Base-by-base conservation (phyloP, 106 monocot genomes). In the Alisma plantagoaquatica region DNA sequence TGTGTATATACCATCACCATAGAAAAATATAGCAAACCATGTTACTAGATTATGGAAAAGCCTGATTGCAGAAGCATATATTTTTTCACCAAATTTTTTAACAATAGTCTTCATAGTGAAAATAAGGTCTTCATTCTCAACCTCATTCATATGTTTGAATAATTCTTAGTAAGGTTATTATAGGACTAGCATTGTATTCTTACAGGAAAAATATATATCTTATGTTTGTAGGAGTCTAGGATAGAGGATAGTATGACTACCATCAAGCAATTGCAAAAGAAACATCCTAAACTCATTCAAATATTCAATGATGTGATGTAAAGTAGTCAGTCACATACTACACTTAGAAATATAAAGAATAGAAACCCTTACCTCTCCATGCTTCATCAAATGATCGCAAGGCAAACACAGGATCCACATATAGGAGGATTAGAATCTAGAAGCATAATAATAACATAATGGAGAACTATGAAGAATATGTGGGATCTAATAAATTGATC, bases 61-160 rank as follows among this genome's bases (percentile, higher is more conserved):
- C 2, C 96, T 89, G 66, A 89, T 29, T 60, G 96, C 96, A 79
- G 84, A 98, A 21, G 96, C 84, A 27, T 88, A 80, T 84, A 98
- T 98, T 71, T 98, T 89, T 69, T 98, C 96, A 68, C 96, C 96
- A 78, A 98, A 98, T 60, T 89, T 98, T 60, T 89, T 89, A 33
- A 98, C 96, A 49, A 98, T 82, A 2, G 96, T 89, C 65, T 98
- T 89, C 35, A 98, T 81, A 51, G 89, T 98, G 56, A 89, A 89
- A 2, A 98, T 89, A 68, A 98, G 89, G 54, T 98, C 96, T 64
- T 98, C 81, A 72, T 98, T 98, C 63, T 98, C 96, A 60, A 90
- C 85, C 57, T 98, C 96, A 59, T 98, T 85, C 96, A 98, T 98
- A 49, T 89, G 85, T 50, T 98, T 89, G 58, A 98, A 98, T 41